phyloP scores from a whole-genome alignment of 495 filamentous ascomycete genomes.

The Aspergillus conjunctus region DNA sequence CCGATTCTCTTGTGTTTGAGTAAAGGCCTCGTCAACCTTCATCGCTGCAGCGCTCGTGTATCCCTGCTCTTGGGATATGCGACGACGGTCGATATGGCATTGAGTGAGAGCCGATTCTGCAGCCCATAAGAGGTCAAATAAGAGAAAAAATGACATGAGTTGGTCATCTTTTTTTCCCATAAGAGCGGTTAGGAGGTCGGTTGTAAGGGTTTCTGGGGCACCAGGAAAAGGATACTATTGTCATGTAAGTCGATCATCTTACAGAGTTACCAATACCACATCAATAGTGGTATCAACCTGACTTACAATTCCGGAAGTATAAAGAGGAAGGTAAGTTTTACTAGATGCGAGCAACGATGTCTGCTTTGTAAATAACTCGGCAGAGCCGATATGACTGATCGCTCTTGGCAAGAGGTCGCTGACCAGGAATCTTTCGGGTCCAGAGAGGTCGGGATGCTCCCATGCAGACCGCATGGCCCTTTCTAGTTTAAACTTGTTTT shows the following conservation, averaged over 20 bases:
- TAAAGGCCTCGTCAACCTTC: conserved; percentile 26
- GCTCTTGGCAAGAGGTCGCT: conserved; percentile 26
- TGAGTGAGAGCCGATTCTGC: conserved; percentile 31
- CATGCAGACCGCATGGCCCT: conserved; percentile 29
- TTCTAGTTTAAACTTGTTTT: conserved; percentile 30
- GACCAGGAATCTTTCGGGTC: conserved; percentile 27
- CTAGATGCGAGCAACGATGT: conserved; percentile 6
- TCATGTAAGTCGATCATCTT: conserved; percentile 14
- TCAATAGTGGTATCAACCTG: not conserved
- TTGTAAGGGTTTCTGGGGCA: conserved; percentile 25
- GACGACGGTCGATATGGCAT: conserved; percentile 33
- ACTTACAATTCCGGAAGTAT: conserved; percentile 27
- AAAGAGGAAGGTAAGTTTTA: conserved; percentile 17
- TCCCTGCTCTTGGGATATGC: conserved; percentile 27
- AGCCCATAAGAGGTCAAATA: conserved; percentile 30
- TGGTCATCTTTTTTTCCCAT: conserved; percentile 24
- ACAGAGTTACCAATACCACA: not conserved
- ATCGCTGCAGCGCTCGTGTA: conserved; percentile 18
- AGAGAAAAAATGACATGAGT: conserved; percentile 21
- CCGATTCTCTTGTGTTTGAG: conserved; percentile 22
- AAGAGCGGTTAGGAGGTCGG: conserved; percentile 27
- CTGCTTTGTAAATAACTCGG: conserved; percentile 15
- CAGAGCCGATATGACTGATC: conserved; percentile 24
- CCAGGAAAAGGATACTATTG: conserved; percentile 28
- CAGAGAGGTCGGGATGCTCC: conserved; percentile 29